Evolutionary conservation across 805 yeast genomes (phyloP).

Genomic region (Candida coquimbonensis): DNA sequence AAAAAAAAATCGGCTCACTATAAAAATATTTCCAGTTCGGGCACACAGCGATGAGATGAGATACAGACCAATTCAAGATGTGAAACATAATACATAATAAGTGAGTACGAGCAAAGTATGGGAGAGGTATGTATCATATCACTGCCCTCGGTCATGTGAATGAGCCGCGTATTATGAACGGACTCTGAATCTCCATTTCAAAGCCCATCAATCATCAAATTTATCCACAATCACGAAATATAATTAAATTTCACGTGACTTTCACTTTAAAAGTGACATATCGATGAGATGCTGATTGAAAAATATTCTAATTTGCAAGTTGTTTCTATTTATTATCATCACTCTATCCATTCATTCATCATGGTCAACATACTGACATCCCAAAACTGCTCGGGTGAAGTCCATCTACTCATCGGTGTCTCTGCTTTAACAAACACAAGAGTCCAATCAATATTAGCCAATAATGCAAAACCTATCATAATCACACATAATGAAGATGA

Average conservation of each 20-base stretch:
- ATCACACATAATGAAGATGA: slow-evolving; percentile 27
- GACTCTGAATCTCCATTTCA: neutral
- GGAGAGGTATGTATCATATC: too few species aligned
- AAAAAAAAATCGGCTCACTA: slow-evolving; percentile 1
- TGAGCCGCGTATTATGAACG: neutral
- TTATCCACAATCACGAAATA: neutral
- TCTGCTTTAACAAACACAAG: slow-evolving; percentile 41
- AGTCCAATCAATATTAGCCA: slow-evolving; percentile 37
- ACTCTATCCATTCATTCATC: neutral
- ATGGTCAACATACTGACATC: slow-evolving; percentile 13
- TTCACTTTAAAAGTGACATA: neutral
- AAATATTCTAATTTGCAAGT: neutral
- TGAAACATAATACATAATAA: too few species aligned
- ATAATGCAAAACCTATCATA: slow-evolving; percentile 53
- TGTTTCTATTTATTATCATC: neutral
- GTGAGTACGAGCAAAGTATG: too few species aligned
- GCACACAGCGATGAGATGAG: neutral
- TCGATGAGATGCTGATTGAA: neutral
- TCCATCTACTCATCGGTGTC: slow-evolving; percentile 52
- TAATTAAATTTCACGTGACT: slow-evolving; percentile 4
- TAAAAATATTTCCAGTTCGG: neutral
- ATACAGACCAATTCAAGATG: neutral
- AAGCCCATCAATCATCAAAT: neutral
- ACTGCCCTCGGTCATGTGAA: neutral
- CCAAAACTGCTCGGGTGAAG: slow-evolving; percentile 39